phyloP scores from a whole-genome alignment of 1,284 basidiomycete genomes.

The Ganoderma sinense region DNA sequence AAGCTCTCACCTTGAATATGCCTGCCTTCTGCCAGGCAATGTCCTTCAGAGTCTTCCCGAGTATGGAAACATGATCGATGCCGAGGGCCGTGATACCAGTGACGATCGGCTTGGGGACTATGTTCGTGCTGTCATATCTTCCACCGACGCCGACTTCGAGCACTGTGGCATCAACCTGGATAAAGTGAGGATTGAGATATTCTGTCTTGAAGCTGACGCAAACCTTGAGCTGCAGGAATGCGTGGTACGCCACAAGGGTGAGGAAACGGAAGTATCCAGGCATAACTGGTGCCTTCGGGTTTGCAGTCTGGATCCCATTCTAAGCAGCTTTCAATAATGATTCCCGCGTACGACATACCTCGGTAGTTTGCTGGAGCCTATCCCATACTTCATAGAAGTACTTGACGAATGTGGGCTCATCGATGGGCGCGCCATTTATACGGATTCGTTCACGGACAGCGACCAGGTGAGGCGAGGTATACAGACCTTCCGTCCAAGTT shows the following conservation, averaged over 20 bases:
- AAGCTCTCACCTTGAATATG: constrained; percentile 83
- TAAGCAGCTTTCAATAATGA: background rate
- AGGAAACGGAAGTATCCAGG: constrained; percentile 96
- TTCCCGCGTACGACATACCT: constrained; percentile 49
- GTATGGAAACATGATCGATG: constrained; percentile 91
- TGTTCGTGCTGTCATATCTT: constrained; percentile 94
- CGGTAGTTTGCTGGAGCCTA: constrained; percentile 72
- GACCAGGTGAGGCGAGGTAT: constrained; percentile 97
- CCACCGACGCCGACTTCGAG: constrained; percentile 98
- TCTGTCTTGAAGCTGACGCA: background rate
- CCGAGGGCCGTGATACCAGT: constrained; percentile 93
- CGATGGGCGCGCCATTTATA: constrained; percentile 90
- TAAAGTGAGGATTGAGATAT: background rate
- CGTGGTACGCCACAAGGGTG: constrained; percentile 92
- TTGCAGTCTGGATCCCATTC: constrained; percentile 51
- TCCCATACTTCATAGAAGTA: constrained; percentile 99
- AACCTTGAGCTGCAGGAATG: constrained; percentile 83
- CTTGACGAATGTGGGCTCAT: constrained; percentile 87
- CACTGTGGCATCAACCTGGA: constrained; percentile 84
- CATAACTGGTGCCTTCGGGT: constrained; percentile 69
- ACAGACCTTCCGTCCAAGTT: constrained; percentile 68
- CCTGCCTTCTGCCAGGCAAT: constrained; percentile 98
- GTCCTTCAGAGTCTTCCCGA: constrained; percentile 90
- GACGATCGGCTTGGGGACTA: constrained; percentile 89
- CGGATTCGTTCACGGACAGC: constrained; percentile 96